Evolutionary conservation across 495 filamentous ascomycete genomes (phyloP), one percentile per base, ranked within the genome.

Genomic region (Neohortaea acidophila): DNA sequence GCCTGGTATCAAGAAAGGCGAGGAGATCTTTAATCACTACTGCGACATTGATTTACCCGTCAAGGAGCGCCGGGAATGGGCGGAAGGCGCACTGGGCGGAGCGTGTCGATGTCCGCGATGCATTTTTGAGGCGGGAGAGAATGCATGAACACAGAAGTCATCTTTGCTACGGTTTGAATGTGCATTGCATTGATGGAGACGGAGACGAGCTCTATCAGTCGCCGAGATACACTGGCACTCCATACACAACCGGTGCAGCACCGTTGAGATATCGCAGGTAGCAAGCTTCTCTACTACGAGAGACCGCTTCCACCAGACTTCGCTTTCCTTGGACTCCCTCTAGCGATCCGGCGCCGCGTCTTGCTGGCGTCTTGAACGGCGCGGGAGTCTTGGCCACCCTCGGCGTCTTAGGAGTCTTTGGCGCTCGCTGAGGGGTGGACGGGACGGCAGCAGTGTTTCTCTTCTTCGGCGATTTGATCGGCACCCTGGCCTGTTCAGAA

Each of bases 1-100:
- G 17, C 44, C 38, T 39, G 52, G 32, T 41, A 54, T 96, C 44
- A 65, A 59, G 48, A 72, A 70, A 39, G 84, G 83, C 1, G 69
- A 89, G 48, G 87, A 97, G 61, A 72, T 94, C 21, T 47, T 91
- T 42, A 92, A 79, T 52, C 87, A 94, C 62, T 97, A 97, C 58
- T 93, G 85, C 54, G 89, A 97, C 60, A 73, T 94, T 38, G 64
- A 72, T 13, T 50, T 97, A 49, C 64, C 65, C 5, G 84, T 93
- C 0, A 66, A 72, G 45, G 69, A 87, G 51, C 66, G 89, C 44
- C 72, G 91, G 52, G 87, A 45, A 22, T 49, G 46, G 46, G 46
- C 46, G 11, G 33, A 24, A 11, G 46, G 46, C 2, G 44, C 46
- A 19, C 32, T 49, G 14, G 46, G 46, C 4, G 46, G 46, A 6